Evolutionary conservation across 352 stramenopile species (phyloP).

Genomic region (Globisporangium nunn): DNA sequence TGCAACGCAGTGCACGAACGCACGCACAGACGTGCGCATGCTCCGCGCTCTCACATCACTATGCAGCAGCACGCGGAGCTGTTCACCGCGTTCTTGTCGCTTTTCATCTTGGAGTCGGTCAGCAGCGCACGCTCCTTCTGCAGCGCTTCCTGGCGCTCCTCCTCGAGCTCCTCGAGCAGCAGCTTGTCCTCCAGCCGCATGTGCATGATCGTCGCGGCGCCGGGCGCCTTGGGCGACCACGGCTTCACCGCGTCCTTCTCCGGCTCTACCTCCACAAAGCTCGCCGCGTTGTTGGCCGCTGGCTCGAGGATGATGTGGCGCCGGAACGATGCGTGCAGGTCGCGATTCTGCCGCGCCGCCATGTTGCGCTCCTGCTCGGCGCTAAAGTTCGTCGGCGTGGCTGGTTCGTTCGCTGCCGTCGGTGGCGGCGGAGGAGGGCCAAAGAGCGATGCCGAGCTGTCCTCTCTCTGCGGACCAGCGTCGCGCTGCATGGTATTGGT

Average conservation of each 20-base stretch:
- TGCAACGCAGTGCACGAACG: background rate
- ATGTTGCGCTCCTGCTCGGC: slow-evolving; percentile 12
- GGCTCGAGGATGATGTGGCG: slow-evolving; percentile 60
- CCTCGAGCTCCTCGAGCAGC: slow-evolving; percentile 51
- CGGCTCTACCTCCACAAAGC: slow-evolving; percentile 53
- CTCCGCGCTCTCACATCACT: slow-evolving; percentile 34
- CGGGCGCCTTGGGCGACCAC: slow-evolving; percentile 58
- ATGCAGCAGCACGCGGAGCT: slow-evolving; percentile 49
- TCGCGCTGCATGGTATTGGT: background rate
- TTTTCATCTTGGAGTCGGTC: slow-evolving; percentile 7
- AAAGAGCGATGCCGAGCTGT: background rate
- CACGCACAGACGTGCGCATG: background rate
- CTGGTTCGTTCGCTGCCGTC: background rate
- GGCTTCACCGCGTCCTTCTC: slow-evolving; percentile 33
- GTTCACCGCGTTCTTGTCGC: slow-evolving; percentile 15
- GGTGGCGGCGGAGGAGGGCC: background rate
- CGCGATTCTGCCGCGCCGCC: slow-evolving; percentile 18
- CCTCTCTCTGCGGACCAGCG: background rate
- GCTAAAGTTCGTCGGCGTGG: slow-evolving; percentile 3
- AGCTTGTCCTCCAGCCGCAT: slow-evolving; percentile 62
- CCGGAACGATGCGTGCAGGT: slow-evolving; percentile 37
- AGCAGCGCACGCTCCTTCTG: slow-evolving; percentile 44
- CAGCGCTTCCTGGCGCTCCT: slow-evolving; percentile 44
- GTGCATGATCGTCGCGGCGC: slow-evolving; percentile 47
- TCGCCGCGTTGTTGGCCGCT: slow-evolving; percentile 42